Percentiles rank a stretch among this genome's conserved stretches.
phyloP scores from a whole-genome alignment of 2,329 filamentous ascomycete genomes.

The Epichloe elymi region DNA sequence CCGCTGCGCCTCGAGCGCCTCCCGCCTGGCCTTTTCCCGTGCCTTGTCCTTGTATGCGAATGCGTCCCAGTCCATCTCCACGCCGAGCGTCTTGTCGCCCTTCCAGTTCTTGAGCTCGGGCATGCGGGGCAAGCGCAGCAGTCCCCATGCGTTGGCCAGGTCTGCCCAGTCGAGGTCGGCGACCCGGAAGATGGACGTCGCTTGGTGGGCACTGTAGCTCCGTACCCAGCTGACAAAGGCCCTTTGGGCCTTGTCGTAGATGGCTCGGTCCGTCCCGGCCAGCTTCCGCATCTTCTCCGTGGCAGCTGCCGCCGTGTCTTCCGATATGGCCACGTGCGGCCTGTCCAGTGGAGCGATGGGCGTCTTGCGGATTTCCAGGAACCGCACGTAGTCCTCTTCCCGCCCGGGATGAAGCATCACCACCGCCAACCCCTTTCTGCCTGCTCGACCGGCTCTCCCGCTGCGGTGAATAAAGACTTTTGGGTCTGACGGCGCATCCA shows the following conservation, averaged over 20 bases:
- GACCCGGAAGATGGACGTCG: slow-evolving; percentile 79
- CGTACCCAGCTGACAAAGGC: slow-evolving; percentile 91
- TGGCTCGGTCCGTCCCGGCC: slow-evolving; percentile 36
- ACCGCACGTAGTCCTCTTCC: slow-evolving; percentile 83
- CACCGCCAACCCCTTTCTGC: slow-evolving; percentile 70
- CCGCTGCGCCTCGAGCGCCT: slow-evolving; percentile 39
- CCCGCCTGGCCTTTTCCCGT: slow-evolving; percentile 51
- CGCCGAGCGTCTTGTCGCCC: slow-evolving; percentile 49
- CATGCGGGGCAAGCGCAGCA: slow-evolving; percentile 84
- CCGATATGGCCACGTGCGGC: slow-evolving; percentile 42
- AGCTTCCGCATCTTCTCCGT: slow-evolving; percentile 49
- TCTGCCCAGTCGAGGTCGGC: slow-evolving; percentile 75
- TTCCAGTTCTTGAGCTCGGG: slow-evolving; percentile 69
- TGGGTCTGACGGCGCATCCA: slow-evolving; percentile 72
- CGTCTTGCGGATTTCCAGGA: slow-evolving; percentile 76
- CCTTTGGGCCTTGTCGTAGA: slow-evolving; percentile 79
- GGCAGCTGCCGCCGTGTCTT: slow-evolving; percentile 44
- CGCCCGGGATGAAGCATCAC: slow-evolving; percentile 73
- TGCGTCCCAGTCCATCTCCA: slow-evolving; percentile 52
- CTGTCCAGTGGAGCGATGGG: slow-evolving; percentile 54
- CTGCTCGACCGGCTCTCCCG: slow-evolving; percentile 80
- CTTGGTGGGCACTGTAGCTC: slow-evolving; percentile 82
- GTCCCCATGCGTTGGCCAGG: slow-evolving; percentile 69
- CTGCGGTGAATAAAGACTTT: slow-evolving; percentile 94
- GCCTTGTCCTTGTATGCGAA: slow-evolving; percentile 61